Conservation (phyloP, 2,329 filamentous ascomycete species). For the Xylariales sp. region DNA sequence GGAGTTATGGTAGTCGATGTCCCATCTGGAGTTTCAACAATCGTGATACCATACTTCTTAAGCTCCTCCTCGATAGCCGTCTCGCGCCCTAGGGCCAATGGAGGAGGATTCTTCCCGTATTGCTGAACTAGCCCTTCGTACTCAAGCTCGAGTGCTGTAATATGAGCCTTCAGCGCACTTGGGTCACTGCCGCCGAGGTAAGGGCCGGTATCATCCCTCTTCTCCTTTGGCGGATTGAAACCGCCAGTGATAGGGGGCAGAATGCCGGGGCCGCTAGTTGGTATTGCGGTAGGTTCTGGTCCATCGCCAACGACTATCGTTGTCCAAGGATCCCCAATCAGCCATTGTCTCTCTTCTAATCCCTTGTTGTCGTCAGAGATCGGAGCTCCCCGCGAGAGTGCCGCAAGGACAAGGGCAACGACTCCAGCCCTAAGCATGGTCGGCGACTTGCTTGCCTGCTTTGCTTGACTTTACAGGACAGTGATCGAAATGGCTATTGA, state of each 20-base stretch:
- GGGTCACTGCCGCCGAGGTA: conserved; percentile 13
- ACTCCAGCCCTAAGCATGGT: conserved; percentile 21
- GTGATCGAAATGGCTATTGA: not conserved
- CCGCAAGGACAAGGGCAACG: conserved; percentile 23
- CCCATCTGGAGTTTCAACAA: conserved; percentile 28
- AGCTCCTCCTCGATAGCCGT: conserved; percentile 23
- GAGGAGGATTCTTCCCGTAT: conserved; percentile 19
- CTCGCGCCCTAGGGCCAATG: conserved; percentile 17
- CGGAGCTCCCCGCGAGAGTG: conserved; percentile 21
- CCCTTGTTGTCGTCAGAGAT: conserved; percentile 20
- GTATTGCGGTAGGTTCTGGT: conserved; percentile 2
- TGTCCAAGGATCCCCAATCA: conserved; percentile 17
- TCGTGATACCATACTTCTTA: conserved; percentile 29
- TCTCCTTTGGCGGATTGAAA: not conserved
- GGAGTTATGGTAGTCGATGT: conserved; percentile 29
- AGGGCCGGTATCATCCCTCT: conserved; percentile 8
- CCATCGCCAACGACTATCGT: conserved; percentile 11
- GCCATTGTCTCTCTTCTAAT: conserved; percentile 17
- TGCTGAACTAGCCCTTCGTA: conserved; percentile 22
- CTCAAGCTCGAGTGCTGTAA: conserved; percentile 22
- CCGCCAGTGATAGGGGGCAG: conserved; percentile 10
- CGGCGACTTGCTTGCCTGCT: not conserved
- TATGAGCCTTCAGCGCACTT: conserved; percentile 20
- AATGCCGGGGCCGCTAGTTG: conserved; percentile 8
- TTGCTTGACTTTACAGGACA: not conserved